Evolutionary conservation across 2,329 filamentous ascomycete species (phyloP).

Genomic region (Cercospora sojina): DNA sequence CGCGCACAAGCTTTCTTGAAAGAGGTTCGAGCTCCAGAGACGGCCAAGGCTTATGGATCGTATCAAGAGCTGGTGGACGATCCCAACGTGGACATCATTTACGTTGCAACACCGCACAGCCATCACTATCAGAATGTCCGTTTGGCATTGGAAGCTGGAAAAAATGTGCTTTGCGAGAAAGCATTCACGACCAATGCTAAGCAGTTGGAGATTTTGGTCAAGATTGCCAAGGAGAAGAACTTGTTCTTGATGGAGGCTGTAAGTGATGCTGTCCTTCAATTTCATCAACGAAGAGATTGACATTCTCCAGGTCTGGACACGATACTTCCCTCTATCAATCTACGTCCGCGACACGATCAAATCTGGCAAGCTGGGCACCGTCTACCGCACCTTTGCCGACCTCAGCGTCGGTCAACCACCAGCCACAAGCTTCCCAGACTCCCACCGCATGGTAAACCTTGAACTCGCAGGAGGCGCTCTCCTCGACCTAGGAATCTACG

Average conservation of each 20-base stretch:
- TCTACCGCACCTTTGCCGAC: constrained; percentile 59
- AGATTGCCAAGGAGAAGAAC: constrained; percentile 71
- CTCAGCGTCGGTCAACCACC: constrained; percentile 60
- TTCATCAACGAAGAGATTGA: background rate
- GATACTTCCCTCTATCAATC: constrained; percentile 81
- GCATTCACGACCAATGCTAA: constrained; percentile 80
- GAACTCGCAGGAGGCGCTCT: constrained; percentile 80
- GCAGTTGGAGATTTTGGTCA: constrained; percentile 70
- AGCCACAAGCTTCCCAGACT: constrained; percentile 59
- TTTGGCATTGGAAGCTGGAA: constrained; percentile 78
- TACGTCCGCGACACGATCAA: constrained; percentile 67
- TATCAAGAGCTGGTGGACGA: constrained; percentile 81
- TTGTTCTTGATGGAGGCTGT: constrained; percentile 67
- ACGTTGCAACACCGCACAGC: constrained; percentile 85
- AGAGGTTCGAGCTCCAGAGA: constrained; percentile 65
- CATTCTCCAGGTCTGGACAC: constrained; percentile 66
- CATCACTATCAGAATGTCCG: constrained; percentile 91
- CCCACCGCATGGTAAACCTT: constrained; percentile 77
- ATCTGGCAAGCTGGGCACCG: constrained; percentile 54
- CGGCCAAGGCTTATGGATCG: constrained; percentile 72
- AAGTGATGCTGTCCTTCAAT: constrained; percentile 10
- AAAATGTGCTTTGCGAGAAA: constrained; percentile 90
- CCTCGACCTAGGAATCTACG: constrained; percentile 84
- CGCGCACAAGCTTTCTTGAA: constrained; percentile 72
- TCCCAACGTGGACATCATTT: constrained; percentile 77